Evolutionary conservation across 164 flowering plant genomes (phyloP).

Genomic region (Cinnamomum chago): DNA sequence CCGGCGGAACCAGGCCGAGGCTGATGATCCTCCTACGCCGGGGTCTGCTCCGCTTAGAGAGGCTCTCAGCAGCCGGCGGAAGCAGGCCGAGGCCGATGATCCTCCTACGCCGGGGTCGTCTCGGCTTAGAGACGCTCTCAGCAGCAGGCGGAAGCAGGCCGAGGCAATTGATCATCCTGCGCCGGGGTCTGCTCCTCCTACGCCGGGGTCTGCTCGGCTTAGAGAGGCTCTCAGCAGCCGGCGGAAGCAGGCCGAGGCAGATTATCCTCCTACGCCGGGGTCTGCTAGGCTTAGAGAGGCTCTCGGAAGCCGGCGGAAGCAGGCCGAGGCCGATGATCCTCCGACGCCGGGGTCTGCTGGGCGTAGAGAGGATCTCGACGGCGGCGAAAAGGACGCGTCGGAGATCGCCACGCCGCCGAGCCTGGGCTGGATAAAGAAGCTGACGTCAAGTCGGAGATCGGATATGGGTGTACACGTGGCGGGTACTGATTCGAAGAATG

Average conservation of each 20-base stretch:
- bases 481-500: neutral
- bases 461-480: neutral
- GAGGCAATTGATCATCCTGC: neutral
- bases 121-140: neutral
- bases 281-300: neutral
- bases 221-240: neutral
- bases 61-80: neutral
- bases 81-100: neutral
- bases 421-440: neutral
- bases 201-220: neutral
- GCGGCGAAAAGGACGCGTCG: neutral
- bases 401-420: neutral
- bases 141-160: neutral
- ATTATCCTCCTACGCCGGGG: neutral
- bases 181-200: neutral
- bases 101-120: neutral
- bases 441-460: neutral
- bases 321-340: neutral
- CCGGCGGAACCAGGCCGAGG: no score
- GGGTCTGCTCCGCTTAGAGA: neutral
- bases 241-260: neutral
- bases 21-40: no score
- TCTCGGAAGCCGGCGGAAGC: neutral
- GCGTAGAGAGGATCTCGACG: neutral
- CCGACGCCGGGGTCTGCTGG: no score